Percentiles rank a stretch among this genome's conserved stretches.
phyloP scores from a whole-genome alignment of 1,139 yeast species.

The Yarrowia galli region DNA sequence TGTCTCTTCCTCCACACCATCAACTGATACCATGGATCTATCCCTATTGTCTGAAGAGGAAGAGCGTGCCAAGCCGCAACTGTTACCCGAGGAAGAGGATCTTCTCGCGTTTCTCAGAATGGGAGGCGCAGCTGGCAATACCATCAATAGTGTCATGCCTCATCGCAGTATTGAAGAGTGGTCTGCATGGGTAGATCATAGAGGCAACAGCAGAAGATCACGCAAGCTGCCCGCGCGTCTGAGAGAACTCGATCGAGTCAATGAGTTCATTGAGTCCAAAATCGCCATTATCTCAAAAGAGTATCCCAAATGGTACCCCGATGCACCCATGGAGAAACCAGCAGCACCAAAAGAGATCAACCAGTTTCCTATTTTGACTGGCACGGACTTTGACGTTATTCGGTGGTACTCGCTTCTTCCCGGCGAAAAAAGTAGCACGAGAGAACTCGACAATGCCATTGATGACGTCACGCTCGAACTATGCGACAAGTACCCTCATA shows the following conservation, averaged over 20 bases:
- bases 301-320: slow-evolving; percentile 16
- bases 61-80: slow-evolving; percentile 1
- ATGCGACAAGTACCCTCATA: not conserved
- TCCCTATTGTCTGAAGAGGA: slow-evolving; percentile 13
- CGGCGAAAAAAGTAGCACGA: not conserved
- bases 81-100: slow-evolving; percentile 2
- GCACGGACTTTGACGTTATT: not conserved
- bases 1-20: not conserved
- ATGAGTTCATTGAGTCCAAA: not conserved
- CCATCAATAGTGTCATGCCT: slow-evolving; percentile 14
- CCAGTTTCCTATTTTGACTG: slow-evolving; percentile 2
- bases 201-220: not conserved
- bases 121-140: not conserved
- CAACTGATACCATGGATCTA: not conserved
- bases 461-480: not conserved
- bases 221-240: not conserved
- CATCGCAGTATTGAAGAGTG: slow-evolving; percentile 28
- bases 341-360: not conserved
- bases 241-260: not conserved
- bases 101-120: not conserved
- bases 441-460: not conserved
- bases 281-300: not conserved
- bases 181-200: slow-evolving; percentile 11
- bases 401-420: slow-evolving; percentile 13
- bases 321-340: slow-evolving; percentile 17